Percentiles rank a stretch among this genome's conserved stretches.
phyloP scores from a whole-genome alignment of 2,329 filamentous ascomycete genomes.

The Calycina herbarum region DNA sequence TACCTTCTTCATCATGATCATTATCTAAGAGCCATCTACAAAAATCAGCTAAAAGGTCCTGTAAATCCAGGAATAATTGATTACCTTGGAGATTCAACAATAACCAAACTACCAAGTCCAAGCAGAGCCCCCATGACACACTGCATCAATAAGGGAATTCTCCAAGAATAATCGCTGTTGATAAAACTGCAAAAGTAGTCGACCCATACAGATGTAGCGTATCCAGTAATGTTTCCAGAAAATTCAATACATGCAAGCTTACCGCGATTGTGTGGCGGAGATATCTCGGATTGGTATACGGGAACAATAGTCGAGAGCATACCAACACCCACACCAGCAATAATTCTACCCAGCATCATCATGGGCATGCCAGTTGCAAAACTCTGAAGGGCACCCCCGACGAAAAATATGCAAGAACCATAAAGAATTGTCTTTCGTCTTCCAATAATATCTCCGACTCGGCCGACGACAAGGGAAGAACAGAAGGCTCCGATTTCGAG shows the following conservation, averaged over 20 bases:
- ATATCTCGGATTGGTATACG: constrained; percentile 93
- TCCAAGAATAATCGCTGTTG: constrained; percentile 82
- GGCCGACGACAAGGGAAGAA: constrained; percentile 81
- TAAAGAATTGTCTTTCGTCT: constrained; percentile 89
- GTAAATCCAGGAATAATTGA: constrained; percentile 5
- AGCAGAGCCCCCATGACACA: constrained; percentile 90
- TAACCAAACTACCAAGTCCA: constrained; percentile 82
- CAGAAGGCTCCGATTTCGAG: constrained; percentile 92
- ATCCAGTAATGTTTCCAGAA: constrained; percentile 93
- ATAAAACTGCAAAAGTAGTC: constrained; percentile 97
- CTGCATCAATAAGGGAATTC: constrained; percentile 85
- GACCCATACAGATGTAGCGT: constrained; percentile 96
- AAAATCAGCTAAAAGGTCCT: constrained; percentile 18
- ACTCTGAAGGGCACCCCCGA: constrained; percentile 82
- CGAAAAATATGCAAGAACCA: constrained; percentile 83
- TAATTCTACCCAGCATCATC: constrained; percentile 82
- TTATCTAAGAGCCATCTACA: constrained; percentile 92
- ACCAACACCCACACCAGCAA: constrained; percentile 84
- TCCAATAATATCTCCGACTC: constrained; percentile 88
- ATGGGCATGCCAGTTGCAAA: constrained; percentile 80
- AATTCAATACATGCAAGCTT: constrained; percentile 98
- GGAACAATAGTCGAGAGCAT: constrained; percentile 90
- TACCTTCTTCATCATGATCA: constrained; percentile 96
- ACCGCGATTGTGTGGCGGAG: constrained; percentile 91
- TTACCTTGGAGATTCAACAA: constrained; percentile 92